Conservation (phyloP, 2,329 filamentous ascomycete genomes). For the Fusarium nematophilum region DNA sequence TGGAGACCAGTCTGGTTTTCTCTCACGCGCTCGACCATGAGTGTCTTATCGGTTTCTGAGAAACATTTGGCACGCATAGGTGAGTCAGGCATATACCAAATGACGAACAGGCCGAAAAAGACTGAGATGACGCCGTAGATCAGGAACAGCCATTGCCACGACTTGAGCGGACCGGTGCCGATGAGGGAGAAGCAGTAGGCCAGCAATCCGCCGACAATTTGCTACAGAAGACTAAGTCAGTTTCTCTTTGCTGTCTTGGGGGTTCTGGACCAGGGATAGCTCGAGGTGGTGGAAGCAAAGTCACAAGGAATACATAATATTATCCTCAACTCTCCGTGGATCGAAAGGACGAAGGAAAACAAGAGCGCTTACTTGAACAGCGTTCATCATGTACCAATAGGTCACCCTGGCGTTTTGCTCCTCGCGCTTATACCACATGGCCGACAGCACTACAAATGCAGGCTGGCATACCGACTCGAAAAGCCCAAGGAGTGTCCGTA, state of each 20-base stretch:
- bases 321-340: slow-evolving; percentile 12
- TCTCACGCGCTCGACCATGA: slow-evolving; percentile 70
- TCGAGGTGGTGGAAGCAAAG: not conserved
- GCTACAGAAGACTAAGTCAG: slow-evolving; percentile 74
- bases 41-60: slow-evolving; percentile 71
- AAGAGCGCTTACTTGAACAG: not conserved
- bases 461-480: slow-evolving; percentile 78
- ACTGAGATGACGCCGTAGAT: slow-evolving; percentile 72
- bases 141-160: slow-evolving; percentile 78
- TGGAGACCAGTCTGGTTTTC: slow-evolving; percentile 70
- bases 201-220: slow-evolving; percentile 76
- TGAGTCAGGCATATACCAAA: slow-evolving; percentile 73
- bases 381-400: slow-evolving; percentile 65
- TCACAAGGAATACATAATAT: not conserved
- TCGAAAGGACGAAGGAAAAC: not conserved
- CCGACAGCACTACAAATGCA: slow-evolving; percentile 72
- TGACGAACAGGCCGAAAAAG: slow-evolving; percentile 71
- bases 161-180: slow-evolving; percentile 62
- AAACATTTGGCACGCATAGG: slow-evolving; percentile 79
- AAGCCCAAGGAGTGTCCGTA: slow-evolving; percentile 74
- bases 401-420: slow-evolving; percentile 74
- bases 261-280: not conserved
- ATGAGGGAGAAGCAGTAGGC: slow-evolving; percentile 72
- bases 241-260: slow-evolving; percentile 63
- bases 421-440: slow-evolving; percentile 77